phyloP scores from a whole-genome alignment of 2,329 filamentous ascomycete species.

The Colletotrichum tropicicola region DNA sequence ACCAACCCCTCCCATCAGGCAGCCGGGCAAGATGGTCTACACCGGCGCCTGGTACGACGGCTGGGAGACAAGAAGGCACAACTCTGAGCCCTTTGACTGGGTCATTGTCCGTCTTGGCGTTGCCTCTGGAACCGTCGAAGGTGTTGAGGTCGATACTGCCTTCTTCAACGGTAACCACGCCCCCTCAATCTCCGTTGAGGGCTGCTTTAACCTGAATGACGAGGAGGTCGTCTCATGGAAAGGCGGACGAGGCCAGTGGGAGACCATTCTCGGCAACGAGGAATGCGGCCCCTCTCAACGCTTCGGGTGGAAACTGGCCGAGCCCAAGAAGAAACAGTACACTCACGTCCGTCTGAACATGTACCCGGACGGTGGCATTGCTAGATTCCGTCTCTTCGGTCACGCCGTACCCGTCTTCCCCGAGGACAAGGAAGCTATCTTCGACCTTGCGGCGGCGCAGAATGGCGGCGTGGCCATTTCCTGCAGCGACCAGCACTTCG shows the following conservation, averaged over 20 bases:
- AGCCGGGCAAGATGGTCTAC: conserved; percentile 74
- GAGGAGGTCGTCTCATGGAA: conserved; percentile 71
- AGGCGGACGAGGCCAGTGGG: conserved; percentile 70
- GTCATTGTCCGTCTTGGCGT: conserved; percentile 73
- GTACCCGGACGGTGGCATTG: conserved; percentile 88
- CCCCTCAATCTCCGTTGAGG: conserved; percentile 81
- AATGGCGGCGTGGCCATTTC: conserved; percentile 80
- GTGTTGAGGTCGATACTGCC: conserved; percentile 82
- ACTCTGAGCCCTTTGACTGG: conserved; percentile 71
- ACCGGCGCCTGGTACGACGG: conserved; percentile 77
- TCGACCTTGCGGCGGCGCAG: conserved; percentile 81
- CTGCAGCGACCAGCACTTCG: conserved; percentile 87
- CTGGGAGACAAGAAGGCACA: conserved; percentile 75
- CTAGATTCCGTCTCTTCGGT: conserved; percentile 81
- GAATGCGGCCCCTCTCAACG: conserved; percentile 79
- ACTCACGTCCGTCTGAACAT: conserved; percentile 85
- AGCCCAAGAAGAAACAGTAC: conserved; percentile 71
- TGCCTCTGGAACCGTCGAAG: conserved; percentile 75
- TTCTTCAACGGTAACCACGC: conserved; percentile 87
- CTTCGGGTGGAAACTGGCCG: conserved; percentile 75
- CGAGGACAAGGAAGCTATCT: conserved; percentile 67
- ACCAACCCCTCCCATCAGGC: conserved; percentile 68
- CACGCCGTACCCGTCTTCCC: conserved; percentile 81
- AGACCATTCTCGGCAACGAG: conserved; percentile 73
- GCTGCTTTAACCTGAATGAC: conserved; percentile 73